phyloP scores from a whole-genome alignment of 192 early-diverging fungal genomes.

The Coemansia sp. region DNA sequence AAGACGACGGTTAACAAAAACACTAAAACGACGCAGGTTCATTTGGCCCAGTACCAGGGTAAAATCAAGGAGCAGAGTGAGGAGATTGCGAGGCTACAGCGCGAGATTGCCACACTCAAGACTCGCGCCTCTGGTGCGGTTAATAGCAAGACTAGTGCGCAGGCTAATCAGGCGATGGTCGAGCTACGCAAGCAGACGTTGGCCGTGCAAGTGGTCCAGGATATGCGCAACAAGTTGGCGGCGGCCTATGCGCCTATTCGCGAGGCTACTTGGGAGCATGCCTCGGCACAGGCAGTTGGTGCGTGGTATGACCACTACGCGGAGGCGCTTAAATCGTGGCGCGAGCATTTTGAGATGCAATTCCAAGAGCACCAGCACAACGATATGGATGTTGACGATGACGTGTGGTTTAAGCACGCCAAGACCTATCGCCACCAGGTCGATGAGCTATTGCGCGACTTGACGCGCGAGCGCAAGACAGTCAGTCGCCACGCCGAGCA shows the following conservation, averaged over 20 bases:
- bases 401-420: conserved; percentile 13
- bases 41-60: conserved; percentile 64
- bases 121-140: neutral
- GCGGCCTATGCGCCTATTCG: conserved; percentile 50
- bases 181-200: conserved; percentile 52
- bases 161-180: conserved; percentile 41
- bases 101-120: conserved; percentile 34
- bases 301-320: conserved; percentile 45
- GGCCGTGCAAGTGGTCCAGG: conserved; percentile 53
- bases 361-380: conserved; percentile 52
- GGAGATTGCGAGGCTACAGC: conserved; percentile 61
- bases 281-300: conserved; percentile 39
- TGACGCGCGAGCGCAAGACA: conserved; percentile 45
- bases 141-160: conserved; percentile 1
- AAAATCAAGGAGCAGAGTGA: conserved; percentile 65
- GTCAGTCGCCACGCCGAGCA: conserved; percentile 50
- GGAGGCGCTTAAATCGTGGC: conserved; percentile 45
- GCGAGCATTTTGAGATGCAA: conserved; percentile 54
- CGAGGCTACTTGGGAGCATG: conserved; percentile 52
- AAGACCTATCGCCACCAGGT: conserved; percentile 39
- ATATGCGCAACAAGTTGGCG: conserved; percentile 50
- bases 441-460: conserved; percentile 44
- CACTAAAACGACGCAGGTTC: conserved; percentile 61
- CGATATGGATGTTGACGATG: conserved; percentile 21
- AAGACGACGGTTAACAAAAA: conserved; percentile 67